Conservation (phyloP, 306 rosid species). For the Vigna radiata region DNA sequence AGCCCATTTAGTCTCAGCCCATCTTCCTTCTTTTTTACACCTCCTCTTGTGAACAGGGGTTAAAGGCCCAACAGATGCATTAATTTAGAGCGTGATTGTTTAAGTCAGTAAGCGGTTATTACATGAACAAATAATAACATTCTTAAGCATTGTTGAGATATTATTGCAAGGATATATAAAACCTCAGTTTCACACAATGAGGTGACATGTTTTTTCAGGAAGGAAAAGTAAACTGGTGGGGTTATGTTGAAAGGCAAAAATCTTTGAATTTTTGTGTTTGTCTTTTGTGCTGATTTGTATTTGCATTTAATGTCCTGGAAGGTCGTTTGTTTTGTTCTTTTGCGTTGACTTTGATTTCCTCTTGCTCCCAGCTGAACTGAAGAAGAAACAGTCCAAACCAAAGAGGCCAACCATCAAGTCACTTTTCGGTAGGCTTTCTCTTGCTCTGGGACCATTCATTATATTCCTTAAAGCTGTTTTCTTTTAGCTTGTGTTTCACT, state of each 20-base stretch:
- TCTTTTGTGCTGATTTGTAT: constrained; percentile 20
- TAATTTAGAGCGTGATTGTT: constrained; percentile 2
- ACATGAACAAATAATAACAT: background rate
- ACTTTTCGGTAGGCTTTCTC: constrained; percentile 79
- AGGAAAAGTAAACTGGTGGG: constrained; percentile 31
- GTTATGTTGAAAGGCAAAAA: constrained; percentile 15
- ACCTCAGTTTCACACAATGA: constrained; percentile 14
- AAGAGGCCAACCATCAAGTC: constrained; percentile 87
- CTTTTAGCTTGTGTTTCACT: constrained; percentile 18
- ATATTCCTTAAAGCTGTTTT: constrained; percentile 15
- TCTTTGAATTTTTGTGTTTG: constrained; percentile 8
- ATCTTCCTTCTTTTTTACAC: no score
- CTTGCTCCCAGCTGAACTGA: constrained; percentile 77
- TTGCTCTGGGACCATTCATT: constrained; percentile 34
- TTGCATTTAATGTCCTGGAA: constrained; percentile 17
- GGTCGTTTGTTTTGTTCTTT: background rate
- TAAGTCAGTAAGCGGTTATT: background rate
- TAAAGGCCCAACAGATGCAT: constrained; percentile 1
- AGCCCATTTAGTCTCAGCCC: no score
- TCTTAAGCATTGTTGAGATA: background rate
- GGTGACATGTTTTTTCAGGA: constrained; percentile 26
- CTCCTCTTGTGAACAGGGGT: no score
- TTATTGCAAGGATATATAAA: background rate
- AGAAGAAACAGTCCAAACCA: constrained; percentile 76
- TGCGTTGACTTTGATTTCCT: constrained; percentile 43